Evolutionary conservation across 805 yeast genomes (phyloP).

Genomic region (Lipomyces lipofer): DNA sequence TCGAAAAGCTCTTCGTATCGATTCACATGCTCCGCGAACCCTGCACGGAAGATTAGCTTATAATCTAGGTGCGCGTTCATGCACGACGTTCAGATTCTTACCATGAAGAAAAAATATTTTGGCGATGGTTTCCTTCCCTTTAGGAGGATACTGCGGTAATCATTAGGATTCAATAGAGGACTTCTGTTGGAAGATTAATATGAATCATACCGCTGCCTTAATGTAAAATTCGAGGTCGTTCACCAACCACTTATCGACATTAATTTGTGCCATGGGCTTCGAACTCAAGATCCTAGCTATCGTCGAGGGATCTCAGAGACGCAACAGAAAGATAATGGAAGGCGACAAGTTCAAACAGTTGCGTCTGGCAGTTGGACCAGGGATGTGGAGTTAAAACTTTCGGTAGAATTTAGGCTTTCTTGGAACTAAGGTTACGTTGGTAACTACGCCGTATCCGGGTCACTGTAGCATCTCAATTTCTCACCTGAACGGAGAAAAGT

Average conservation of each 20-base stretch:
- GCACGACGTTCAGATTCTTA: background rate
- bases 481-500: too few species aligned
- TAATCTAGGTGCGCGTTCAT: too few species aligned
- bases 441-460: too few species aligned
- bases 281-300: too few species aligned
- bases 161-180: background rate
- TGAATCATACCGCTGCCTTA: conserved; percentile 5
- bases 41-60: conserved; percentile 21
- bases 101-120: conserved; percentile 40
- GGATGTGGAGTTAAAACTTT: too few species aligned
- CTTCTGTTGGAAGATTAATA: background rate
- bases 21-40: conserved; percentile 41
- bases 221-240: conserved; percentile 9
- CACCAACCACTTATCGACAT: background rate
- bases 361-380: too few species aligned
- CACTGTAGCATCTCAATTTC: too few species aligned
- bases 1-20: conserved; percentile 39
- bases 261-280: background rate
- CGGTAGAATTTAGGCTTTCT: too few species aligned
- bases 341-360: too few species aligned
- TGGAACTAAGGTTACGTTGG: too few species aligned
- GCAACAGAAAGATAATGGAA: too few species aligned
- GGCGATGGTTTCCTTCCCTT: conserved; percentile 31
- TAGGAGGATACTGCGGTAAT: conserved; percentile 18
- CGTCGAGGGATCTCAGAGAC: too few species aligned